Evolutionary conservation across 202 grass and related monocot species (phyloP).

Genomic region (Elaeis oleifera): DNA sequence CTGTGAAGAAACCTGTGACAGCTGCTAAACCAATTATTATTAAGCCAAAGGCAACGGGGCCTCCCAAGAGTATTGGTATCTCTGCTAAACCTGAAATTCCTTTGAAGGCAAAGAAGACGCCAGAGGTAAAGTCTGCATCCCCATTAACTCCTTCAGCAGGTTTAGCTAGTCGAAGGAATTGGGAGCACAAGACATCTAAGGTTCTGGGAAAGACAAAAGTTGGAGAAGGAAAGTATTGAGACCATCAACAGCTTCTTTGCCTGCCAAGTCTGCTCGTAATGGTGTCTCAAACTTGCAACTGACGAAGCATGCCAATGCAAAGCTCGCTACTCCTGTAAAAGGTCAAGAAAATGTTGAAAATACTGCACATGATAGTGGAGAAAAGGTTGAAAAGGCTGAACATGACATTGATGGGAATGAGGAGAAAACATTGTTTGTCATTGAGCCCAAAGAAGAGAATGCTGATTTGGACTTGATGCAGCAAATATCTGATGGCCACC

Average conservation of each 20-base stretch:
- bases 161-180: slow-evolving; percentile 8
- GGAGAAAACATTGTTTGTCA: slow-evolving; percentile 30
- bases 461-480: slow-evolving; percentile 11
- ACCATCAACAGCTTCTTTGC: slow-evolving; percentile 16
- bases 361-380: background rate
- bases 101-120: slow-evolving; percentile 26
- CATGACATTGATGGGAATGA: slow-evolving; percentile 12
- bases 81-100: slow-evolving; percentile 18
- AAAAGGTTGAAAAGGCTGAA: slow-evolving; percentile 8
- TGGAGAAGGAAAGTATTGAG: slow-evolving; percentile 17
- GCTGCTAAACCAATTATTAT: slow-evolving; percentile 19
- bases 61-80: slow-evolving; percentile 17
- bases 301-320: too few species aligned
- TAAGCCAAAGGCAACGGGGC: slow-evolving; percentile 23
- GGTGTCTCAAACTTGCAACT: background rate
- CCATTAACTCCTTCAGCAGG: background rate
- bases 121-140: slow-evolving; percentile 25
- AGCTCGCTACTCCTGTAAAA: background rate
- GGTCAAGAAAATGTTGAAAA: slow-evolving; percentile 2
- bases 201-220: slow-evolving; percentile 2
- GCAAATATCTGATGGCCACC: slow-evolving; percentile 7
- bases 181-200: slow-evolving; percentile 13
- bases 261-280: slow-evolving; percentile 16
- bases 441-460: slow-evolving; percentile 21
- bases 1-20: slow-evolving; percentile 31